Conservation (phyloP, 331 rosid genomes). For the Spiraea crenata region DNA sequence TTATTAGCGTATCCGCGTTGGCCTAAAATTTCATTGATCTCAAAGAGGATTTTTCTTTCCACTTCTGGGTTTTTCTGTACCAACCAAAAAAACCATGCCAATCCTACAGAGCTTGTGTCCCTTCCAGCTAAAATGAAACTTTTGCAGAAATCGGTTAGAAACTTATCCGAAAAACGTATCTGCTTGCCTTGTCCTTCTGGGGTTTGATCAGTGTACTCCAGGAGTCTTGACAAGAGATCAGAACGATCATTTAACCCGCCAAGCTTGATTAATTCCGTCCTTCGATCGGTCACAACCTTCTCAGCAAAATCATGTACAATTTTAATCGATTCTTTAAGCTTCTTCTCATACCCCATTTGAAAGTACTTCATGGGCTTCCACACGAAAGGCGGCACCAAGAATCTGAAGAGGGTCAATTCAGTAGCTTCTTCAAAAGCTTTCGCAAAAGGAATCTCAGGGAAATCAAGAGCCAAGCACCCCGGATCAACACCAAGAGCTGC, state of each 20-base stretch:
- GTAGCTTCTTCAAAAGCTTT: constrained; percentile 60
- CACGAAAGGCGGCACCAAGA: constrained; percentile 41
- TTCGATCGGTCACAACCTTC: constrained; percentile 18
- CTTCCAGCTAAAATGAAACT: constrained; percentile 54
- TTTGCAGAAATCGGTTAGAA: constrained; percentile 42
- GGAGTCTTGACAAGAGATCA: constrained; percentile 40
- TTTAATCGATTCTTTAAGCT: constrained; percentile 31
- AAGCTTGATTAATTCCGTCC: constrained; percentile 17
- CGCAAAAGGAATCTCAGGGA: constrained; percentile 41
- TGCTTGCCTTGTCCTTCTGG: not conserved
- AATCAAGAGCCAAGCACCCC: constrained; percentile 36
- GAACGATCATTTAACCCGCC: constrained; percentile 15
- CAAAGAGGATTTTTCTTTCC: constrained; percentile 31
- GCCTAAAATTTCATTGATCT: constrained; percentile 27
- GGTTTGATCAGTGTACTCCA: constrained; percentile 12
- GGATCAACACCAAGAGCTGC: constrained; percentile 48
- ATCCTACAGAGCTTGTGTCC: constrained; percentile 56
- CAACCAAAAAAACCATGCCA: constrained; percentile 63
- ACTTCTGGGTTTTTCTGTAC: constrained; percentile 26
- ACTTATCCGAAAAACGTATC: constrained; percentile 25
- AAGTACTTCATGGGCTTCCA: constrained; percentile 49
- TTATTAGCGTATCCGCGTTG: not conserved
- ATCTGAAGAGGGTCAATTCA: constrained; percentile 35
- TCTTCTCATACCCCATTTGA: constrained; percentile 43
- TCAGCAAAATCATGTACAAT: constrained; percentile 43